Evolutionary conservation across 352 stramenopile genomes (phyloP), one percentile per base, ranked within the genome.

Genomic region (Pilasporangium apinafurcum): DNA sequence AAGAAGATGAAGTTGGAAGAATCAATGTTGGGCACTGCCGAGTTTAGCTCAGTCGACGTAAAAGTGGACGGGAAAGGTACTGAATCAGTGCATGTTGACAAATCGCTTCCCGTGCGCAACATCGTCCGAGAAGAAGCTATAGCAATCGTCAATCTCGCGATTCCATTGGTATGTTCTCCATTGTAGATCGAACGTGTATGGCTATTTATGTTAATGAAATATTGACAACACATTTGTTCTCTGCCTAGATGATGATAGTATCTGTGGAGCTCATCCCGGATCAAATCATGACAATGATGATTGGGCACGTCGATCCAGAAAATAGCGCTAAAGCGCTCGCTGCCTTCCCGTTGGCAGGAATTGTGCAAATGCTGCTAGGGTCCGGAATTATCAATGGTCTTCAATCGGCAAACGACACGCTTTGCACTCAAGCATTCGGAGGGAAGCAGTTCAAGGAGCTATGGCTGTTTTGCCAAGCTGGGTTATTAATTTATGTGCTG

Each of bases 381-480:
- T 32, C 41, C 12, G 56, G 41, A 8, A 29, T 72, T 7, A 21
- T 60, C 5, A 50, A 57, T 31, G 65, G 64, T 5, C 45, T 63
- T 6, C 48, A 45, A 2, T 52, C 48, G 6, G 59, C 55, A 1
- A 37, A 73, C 25, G 58, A 72, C 37, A 78, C 63, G 14, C 34
- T 73, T 12, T 70, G 57, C 27, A 60, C 62, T 8, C 66, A 83
- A 30, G 53, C 58, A 4, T 64, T 56, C 20, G 66, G 67, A 4
- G 63, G 38, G 2, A 57, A 63, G 12, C 56, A 59, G 17, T 41
- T 47, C 6, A 31, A 38, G 2, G 65, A 83, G 45, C 26, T 80
- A n/a, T 77, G 69, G 34, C 22, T 80, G 7, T 72, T 66, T 21
- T 53, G 42, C 0, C 69, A 83, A 36, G 63, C 69, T 0, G 66